A percentile compares a stretch with the other conserved stretches of the same genome.
phyloP scores from a whole-genome alignment of 2,329 filamentous ascomycete species.

The Aureobasidium mangrovei region DNA sequence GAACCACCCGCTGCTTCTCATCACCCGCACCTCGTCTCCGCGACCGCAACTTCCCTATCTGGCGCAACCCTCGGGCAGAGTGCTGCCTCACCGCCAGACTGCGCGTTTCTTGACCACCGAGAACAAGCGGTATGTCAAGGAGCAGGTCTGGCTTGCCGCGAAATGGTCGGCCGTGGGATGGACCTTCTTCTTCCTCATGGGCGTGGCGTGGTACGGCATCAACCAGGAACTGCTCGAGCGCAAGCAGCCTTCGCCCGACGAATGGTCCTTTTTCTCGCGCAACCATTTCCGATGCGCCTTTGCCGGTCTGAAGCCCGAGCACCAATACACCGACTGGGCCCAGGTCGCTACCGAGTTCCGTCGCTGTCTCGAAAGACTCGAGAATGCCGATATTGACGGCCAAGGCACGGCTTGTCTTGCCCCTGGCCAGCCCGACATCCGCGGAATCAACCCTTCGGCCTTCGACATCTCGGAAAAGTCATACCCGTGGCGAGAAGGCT shows the following conservation, averaged over 20 bases:
- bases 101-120: conserved; percentile 73
- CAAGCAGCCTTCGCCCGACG: conserved; percentile 68
- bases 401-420: conserved; percentile 25
- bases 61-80: conserved; percentile 41
- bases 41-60: conserved; percentile 61
- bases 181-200: conserved; percentile 51
- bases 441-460: conserved; percentile 47
- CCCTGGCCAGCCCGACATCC: conserved; percentile 29
- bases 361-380: conserved; percentile 55
- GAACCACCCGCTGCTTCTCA: conserved; percentile 44
- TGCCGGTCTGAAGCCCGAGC: conserved; percentile 39
- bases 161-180: conserved; percentile 61
- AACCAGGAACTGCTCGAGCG: conserved; percentile 69
- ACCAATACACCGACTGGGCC: conserved; percentile 59
- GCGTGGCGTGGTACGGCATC: conserved; percentile 55
- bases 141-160: conserved; percentile 60
- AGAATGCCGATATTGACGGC: conserved; percentile 62
- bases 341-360: conserved; percentile 53
- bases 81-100: conserved; percentile 34
- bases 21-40: conserved; percentile 37
- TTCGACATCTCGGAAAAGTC: conserved; percentile 66
- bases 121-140: conserved; percentile 58
- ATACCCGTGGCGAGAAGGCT: conserved; percentile 77
- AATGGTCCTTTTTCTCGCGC: conserved; percentile 68
- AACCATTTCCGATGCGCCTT: conserved; percentile 56